Percentiles rank a stretch among this genome's conserved stretches.
Conservation (phyloP, 2,329 filamentous ascomycete species). For the Grosmannia huntii region DNA sequence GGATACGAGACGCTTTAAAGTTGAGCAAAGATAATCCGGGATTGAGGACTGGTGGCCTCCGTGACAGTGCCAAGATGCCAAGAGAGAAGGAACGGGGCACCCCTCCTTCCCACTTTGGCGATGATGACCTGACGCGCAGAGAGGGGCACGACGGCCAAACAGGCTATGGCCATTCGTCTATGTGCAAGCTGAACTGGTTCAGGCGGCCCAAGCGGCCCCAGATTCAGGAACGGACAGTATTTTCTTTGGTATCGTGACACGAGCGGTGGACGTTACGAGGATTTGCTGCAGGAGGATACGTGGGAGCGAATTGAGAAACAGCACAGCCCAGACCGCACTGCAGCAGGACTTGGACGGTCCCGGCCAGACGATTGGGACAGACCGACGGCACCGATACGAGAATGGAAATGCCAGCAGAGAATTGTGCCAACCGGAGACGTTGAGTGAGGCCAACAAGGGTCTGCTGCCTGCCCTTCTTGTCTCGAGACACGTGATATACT, state of each 20-base stretch:
- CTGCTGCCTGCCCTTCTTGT: no score
- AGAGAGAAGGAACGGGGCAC: slow-evolving; percentile 7
- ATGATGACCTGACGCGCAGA: background rate
- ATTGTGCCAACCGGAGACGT: no score
- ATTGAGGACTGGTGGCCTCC: background rate
- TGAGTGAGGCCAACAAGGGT: no score
- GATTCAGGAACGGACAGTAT: background rate
- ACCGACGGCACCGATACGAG: no score
- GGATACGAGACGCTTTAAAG: background rate
- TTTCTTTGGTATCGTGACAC: slow-evolving; percentile 9
- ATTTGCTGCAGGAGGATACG: background rate
- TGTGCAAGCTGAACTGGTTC: background rate
- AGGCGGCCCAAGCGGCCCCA: background rate
- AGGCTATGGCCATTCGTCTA: background rate
- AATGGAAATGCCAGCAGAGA: no score
- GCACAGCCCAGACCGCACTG: background rate
- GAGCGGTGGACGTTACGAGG: background rate
- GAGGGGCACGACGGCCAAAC: background rate
- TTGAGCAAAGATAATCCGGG: background rate
- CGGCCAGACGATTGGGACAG: no score
- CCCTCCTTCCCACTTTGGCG: slow-evolving; percentile 10
- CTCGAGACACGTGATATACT: no score
- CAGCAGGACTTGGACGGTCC: no score
- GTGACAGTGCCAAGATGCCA: slow-evolving; percentile 11
- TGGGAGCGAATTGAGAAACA: no score